Evolutionary conservation across 257 asterid genomes (phyloP), one percentile per base, ranked within the genome.

Genomic region (Fraxinus pennsylvanica): DNA sequence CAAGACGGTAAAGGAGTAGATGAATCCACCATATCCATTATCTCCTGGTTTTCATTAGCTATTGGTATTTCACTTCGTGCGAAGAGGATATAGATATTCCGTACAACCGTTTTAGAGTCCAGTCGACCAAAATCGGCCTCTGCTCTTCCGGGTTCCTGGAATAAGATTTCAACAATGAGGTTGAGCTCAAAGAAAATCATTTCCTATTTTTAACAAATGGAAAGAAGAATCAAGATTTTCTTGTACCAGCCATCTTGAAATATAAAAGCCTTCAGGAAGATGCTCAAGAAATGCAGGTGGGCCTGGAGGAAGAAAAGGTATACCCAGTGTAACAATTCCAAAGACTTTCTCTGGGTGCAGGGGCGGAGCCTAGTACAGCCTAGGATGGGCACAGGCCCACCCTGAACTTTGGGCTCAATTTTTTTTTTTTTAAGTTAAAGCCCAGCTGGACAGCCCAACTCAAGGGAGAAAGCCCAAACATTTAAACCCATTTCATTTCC

Each of bases 201-300:
- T 10, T 9, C 21, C 12, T 15, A n/a, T 32, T 74, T 30, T n/a
- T 29, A 54, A 52, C 21, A 5, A 22, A 61, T 19, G n/a, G 33
- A 74, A 22, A 43, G 72, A 54, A 38, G 15, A 13, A 68, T 67
- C 8, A 35, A 38, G 27, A 68, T 50, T 45, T 29, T 41, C 19
- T 12, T n/a, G 6, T 77, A 88, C 96, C 92, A 81, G 81, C 96
- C 96, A 91, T 84, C 97, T 90, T 25, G 91, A 70, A 36, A 87
- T 74, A 81, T 91, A 91, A 79, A 83, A 82, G 25, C 97, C 93
- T 87, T 84, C 91, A 0, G 92, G 91, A 39, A 90, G 86, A 39
- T n/a, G 47, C 3, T 72, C 71, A 6, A 9, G 35, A 30, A 82
- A 78, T 7, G 30, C 5, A 5, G 33, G 30, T 43, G 84, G 86